These are phyloP conservation scores for Phialophora verrucosa DNA, from an alignment of 2,329 filamentous ascomycete species.

Conservation along the genomic window DNA sequence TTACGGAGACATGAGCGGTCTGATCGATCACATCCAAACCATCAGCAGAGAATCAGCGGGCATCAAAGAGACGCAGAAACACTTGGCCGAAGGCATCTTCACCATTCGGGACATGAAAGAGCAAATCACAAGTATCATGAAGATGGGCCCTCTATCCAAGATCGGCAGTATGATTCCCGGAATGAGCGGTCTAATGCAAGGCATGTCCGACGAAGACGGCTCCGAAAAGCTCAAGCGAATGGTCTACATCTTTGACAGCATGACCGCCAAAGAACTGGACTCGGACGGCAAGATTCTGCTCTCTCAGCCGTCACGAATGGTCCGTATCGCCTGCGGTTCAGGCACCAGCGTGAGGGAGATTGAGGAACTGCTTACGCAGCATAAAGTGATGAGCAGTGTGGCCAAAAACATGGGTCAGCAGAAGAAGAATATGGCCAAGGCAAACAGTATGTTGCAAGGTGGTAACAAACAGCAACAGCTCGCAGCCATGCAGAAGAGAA, in stretches of 20 bases:
- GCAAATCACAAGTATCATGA: constrained; percentile 98
- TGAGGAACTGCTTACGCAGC: constrained; percentile 95
- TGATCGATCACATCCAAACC: constrained; percentile 95
- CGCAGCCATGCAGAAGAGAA: constrained; percentile 93
- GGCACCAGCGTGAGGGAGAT: constrained; percentile 92
- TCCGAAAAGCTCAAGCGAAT: constrained; percentile 91
- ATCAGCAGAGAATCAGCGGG: constrained; percentile 82
- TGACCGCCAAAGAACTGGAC: constrained; percentile 95
- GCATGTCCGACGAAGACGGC: constrained; percentile 98
- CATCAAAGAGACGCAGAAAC: constrained; percentile 97
- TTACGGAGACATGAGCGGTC: constrained; percentile 94
- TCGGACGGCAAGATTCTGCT: constrained; percentile 93
- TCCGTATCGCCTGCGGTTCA: constrained; percentile 84
- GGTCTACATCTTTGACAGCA: constrained; percentile 98
- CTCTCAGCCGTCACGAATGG: constrained; percentile 91
- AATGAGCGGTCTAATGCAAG: constrained; percentile 83
- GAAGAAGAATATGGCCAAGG: constrained; percentile 96
- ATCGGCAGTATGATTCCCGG: constrained; percentile 99
- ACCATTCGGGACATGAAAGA: constrained; percentile 92
- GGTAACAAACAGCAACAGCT: constrained; percentile 87
- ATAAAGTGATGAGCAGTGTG: constrained; percentile 98
- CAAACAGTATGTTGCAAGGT: constrained; percentile 87
- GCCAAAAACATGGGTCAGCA: constrained; percentile 98
- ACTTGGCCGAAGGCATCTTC: constrained; percentile 95
- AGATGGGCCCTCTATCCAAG: constrained; percentile 97